phyloP scores from a whole-genome alignment of 192 early-diverging fungal genomes.

The Coemansia sp. region DNA sequence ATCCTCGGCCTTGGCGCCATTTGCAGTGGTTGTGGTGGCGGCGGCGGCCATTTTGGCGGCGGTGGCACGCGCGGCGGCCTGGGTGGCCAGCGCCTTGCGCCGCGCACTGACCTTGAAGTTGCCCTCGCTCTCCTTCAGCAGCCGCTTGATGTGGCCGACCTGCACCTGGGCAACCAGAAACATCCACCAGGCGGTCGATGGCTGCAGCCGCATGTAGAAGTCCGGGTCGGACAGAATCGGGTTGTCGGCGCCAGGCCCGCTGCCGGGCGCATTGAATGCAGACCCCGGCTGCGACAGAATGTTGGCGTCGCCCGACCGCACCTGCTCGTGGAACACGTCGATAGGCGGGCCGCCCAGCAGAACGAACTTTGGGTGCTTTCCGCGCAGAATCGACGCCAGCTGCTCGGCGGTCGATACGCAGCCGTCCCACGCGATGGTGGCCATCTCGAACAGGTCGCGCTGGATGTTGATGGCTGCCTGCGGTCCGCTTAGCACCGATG shows the following conservation, averaged over 20 bases:
- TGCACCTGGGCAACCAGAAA: slow-evolving; percentile 54
- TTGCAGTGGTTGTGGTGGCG: too few species aligned
- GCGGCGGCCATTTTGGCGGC: slow-evolving; percentile 12
- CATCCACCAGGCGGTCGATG: slow-evolving; percentile 57
- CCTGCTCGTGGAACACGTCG: slow-evolving; percentile 45
- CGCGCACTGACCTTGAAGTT: slow-evolving; percentile 44
- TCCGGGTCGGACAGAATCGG: slow-evolving; percentile 52
- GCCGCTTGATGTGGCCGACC: slow-evolving; percentile 54
- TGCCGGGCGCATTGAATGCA: slow-evolving; percentile 50
- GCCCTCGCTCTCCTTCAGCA: slow-evolving; percentile 52
- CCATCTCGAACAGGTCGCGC: slow-evolving; percentile 50
- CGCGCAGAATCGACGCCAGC: slow-evolving; percentile 50
- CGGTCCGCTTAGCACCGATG: slow-evolving; percentile 1
- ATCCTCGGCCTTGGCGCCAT: background rate
- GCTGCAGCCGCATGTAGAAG: slow-evolving; percentile 56
- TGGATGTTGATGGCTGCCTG: slow-evolving; percentile 22
- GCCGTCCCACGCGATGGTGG: slow-evolving; percentile 48
- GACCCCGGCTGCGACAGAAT: slow-evolving; percentile 50
- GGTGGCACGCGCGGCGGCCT: slow-evolving; percentile 10
- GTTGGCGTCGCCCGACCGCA: slow-evolving; percentile 42
- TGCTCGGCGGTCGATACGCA: slow-evolving; percentile 55
- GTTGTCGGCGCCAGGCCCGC: slow-evolving; percentile 52
- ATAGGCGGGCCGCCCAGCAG: slow-evolving; percentile 37
- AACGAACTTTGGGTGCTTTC: slow-evolving; percentile 54
- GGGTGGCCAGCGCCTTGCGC: slow-evolving; percentile 26